Base-by-base conservation (phyloP, 2,329 filamentous ascomycete genomes). In the Xylariaceae sp. region DNA sequence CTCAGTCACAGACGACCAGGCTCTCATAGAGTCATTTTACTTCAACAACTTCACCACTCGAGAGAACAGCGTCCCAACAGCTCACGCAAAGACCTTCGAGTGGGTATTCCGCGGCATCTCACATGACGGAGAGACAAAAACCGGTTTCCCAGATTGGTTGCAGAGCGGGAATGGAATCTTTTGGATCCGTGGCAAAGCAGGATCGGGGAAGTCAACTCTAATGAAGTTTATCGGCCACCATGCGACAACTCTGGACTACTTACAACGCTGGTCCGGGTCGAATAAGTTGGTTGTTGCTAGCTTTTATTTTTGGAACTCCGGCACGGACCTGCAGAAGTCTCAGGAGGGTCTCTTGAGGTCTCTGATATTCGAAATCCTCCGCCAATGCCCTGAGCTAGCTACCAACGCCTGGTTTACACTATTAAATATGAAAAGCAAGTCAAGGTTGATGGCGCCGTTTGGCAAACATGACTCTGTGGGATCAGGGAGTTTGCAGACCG, bases 281-380 rank as follows among this genome's bases (percentile, higher is more conserved):
- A 8, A 23, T 2, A n/a, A n/a, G 29, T 16, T 58, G 1, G 11
- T 61, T 4, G 34, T 44, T 21, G 54, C 14, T 5, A 51, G 8
- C 2, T 44, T 45, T 16, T 61, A 34, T 11, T 61, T 61, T 16
- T 61, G 58, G 58, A 58, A 40, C 23, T 31, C 45, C 1, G 58
- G 45, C 11, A 58, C 48, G 2, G 9, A 36, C 5, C 23, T 58
- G 1, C 58, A 61, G 12, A 57, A 54, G 41, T 58, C 55, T 1
- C 50, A 48, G 16, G 28, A 46, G 21, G 50, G 54, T 2, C 54
- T 61, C 8, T 14, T 61, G 6, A 44, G 26, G 24, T 41, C 49
- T 11, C 26, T 55, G 3, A 17, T 60, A 16, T 46, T 53, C 4
- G 23, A 57, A 26, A 46, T 50, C 3, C 7, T 50, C 14, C 45